Base-by-base conservation (phyloP, 2,329 filamentous ascomycete species). In the Penicillium sp. region DNA sequence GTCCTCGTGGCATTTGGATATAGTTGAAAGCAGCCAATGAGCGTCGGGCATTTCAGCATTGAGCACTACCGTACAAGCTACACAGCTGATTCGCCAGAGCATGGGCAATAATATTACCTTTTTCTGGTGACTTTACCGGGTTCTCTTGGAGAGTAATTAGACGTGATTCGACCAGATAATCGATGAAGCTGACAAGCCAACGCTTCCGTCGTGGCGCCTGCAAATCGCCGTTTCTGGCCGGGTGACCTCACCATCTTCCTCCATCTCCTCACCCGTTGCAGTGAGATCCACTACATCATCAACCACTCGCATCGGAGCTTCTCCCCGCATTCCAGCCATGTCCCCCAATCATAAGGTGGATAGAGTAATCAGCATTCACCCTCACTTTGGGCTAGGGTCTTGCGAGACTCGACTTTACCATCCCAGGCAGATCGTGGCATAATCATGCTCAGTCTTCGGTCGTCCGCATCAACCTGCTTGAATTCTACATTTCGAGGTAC, bases 241-340 rank as follows among this genome's bases (percentile, higher is more conserved):
- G 52, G 52, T 63, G 60, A 65, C 49, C 45, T 65, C 60, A 65
- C 52, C 52, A 62, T 35, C 52, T 48, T 7, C 14, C 14, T 4
- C 26, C 16, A 13, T 14, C 25, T 43, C 6, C 35, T 35, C 51
- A 28, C 51, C 22, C 22, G 7, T 10, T 40, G 33, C 51, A 40
- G 6, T 7, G 26, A 48, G 45, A 48, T 51, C 48, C 14, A 35
- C 28, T 30, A 51, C 53, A 51, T 52, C 52, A 53, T 58, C 40
- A 48, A 59, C 55, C 25, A 52, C 45, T 56, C 54, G 22, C 14
- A 56, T 33, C 7, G 6, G 25, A 30, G 30, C 8, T 38, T 30
- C 16, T 25, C 43, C 26, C 53, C 30, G 13, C 13, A n/a, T 8
- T 25, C 26, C 16, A 43, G 13, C 8, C 11, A 43, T 52, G 11